Evolutionary conservation across 2,329 filamentous ascomycete species (phyloP), one percentile per base, ranked within the genome.

Genomic region (Epicoccum sorghinum): DNA sequence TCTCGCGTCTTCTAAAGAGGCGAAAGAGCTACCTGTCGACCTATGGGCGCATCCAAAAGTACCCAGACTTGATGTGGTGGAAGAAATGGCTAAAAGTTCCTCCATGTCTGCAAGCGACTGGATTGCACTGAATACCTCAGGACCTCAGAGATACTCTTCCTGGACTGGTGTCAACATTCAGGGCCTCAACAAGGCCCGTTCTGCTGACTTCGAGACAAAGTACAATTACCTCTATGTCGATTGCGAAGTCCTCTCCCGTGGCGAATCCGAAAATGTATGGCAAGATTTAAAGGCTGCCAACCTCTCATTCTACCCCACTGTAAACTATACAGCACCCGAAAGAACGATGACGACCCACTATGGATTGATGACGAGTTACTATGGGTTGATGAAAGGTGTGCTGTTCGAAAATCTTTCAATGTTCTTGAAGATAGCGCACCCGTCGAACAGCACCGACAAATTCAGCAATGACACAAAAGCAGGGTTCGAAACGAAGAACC

Each of bases 11-110:
- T 52, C 54, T 12, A 14, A 6, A 2, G 29, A 39, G 27, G 27
- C 14, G 1, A 52, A 54, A 18, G 22, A 37, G 7, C 35, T 12
- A 2, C 47, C 51, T 9, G 35, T 43, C 3, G 55, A 58, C 25
- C 18, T 49, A 5, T 58, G 51, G 47, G 40, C n/a, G 10, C 52
- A 58, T 22, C 55, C 50, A 3, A 58, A 58, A 30, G 29, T 58
- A 13, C 50, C 55, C 1, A 33, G 55, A 5, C 13, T 57, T 4
- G 23, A 47, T 4, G 23, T 25, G 1, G 32, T 54, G n/a, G 50
- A 58, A 22, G 29, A 40, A 4, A 9, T 8, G 1, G 41, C 12
- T 18, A 7, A 8, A n/a, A 7, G 2, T 13, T 5, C 14, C n/a
- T 25, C 44, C 1, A 8, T n/a, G n/a, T 7, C 18, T 10, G 8